Conservation (phyloP, 202 grass and related monocot species). For the Bolboschoenoplectus hybrid region DNA sequence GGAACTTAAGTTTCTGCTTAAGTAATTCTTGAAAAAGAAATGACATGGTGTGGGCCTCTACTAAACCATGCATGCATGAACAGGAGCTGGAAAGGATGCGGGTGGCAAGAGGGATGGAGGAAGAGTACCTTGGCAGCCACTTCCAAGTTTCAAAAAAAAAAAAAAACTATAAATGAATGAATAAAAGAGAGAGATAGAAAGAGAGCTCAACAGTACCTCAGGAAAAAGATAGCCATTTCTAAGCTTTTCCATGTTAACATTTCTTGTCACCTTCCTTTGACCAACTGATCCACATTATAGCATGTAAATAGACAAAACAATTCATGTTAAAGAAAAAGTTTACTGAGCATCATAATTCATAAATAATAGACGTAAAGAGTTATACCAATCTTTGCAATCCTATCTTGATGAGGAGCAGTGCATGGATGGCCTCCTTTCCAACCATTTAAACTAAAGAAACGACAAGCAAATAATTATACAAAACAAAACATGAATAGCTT, state of each 20-base stretch:
- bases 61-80: background rate
- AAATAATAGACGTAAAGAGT: background rate
- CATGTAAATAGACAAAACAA: slow-evolving; percentile 34
- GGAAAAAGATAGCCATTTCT: slow-evolving; percentile 86
- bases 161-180: background rate
- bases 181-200: background rate
- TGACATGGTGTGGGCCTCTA: background rate
- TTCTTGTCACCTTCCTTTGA: slow-evolving; percentile 65
- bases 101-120: background rate
- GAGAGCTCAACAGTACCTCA: slow-evolving; percentile 50
- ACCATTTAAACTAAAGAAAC: slow-evolving; percentile 46
- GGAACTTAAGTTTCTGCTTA: slow-evolving; percentile 14
- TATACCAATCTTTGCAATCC: slow-evolving; percentile 40
- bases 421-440: slow-evolving; percentile 51
- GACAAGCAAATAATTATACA: slow-evolving; percentile 32
- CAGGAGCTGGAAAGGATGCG: background rate
- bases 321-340: slow-evolving; percentile 32
- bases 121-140: background rate
- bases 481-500: slow-evolving; percentile 23
- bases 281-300: slow-evolving; percentile 45
- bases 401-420: slow-evolving; percentile 42
- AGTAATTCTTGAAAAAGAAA: background rate
- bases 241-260: slow-evolving; percentile 89
- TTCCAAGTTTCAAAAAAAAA: background rate
- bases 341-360: slow-evolving; percentile 21